Conservation (phyloP, 2,329 filamentous ascomycete species). For the Pseudopyricularia javanii region DNA sequence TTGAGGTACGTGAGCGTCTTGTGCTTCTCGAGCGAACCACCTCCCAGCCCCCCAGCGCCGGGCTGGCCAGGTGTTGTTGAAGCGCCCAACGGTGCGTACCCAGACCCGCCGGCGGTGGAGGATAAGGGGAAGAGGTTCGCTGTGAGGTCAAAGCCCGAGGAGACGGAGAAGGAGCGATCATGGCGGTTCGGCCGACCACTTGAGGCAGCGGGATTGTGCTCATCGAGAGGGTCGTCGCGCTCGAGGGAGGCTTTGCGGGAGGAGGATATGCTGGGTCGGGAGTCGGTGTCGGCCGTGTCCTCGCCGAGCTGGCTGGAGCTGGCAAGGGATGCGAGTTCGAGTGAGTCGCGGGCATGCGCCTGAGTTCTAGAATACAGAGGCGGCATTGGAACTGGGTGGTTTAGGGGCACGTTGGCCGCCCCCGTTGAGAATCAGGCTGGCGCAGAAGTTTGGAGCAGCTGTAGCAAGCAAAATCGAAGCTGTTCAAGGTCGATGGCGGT, state of each 20-base stretch:
- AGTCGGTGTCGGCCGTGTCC: slow-evolving; percentile 54
- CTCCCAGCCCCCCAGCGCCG: slow-evolving; percentile 46
- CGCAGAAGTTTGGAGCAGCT: neutral
- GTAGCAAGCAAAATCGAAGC: neutral
- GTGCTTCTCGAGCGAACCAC: slow-evolving; percentile 80
- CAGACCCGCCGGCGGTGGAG: slow-evolving; percentile 56
- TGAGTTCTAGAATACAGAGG: slow-evolving; percentile 29
- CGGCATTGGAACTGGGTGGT: slow-evolving; percentile 17
- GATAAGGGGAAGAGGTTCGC: slow-evolving; percentile 85
- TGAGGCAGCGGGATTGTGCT: slow-evolving; percentile 36
- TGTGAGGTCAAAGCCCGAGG: slow-evolving; percentile 92
- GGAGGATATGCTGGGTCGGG: slow-evolving; percentile 79
- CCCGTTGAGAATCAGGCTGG: neutral
- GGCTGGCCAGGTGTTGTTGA: slow-evolving; percentile 47
- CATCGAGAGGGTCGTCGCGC: slow-evolving; percentile 68
- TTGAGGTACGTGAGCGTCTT: slow-evolving; percentile 95
- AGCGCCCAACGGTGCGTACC: slow-evolving; percentile 78
- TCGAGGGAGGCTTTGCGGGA: slow-evolving; percentile 83
- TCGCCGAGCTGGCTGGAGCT: slow-evolving; percentile 57
- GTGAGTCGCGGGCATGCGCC: slow-evolving; percentile 64
- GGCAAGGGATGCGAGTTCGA: slow-evolving; percentile 90
- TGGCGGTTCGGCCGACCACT: slow-evolving; percentile 25
- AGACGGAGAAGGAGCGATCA: slow-evolving; percentile 72
- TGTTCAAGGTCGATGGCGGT: neutral
- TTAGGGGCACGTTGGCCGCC: neutral